phyloP scores from a whole-genome alignment of 495 filamentous ascomycete genomes.

The Margaritispora aquatica region DNA sequence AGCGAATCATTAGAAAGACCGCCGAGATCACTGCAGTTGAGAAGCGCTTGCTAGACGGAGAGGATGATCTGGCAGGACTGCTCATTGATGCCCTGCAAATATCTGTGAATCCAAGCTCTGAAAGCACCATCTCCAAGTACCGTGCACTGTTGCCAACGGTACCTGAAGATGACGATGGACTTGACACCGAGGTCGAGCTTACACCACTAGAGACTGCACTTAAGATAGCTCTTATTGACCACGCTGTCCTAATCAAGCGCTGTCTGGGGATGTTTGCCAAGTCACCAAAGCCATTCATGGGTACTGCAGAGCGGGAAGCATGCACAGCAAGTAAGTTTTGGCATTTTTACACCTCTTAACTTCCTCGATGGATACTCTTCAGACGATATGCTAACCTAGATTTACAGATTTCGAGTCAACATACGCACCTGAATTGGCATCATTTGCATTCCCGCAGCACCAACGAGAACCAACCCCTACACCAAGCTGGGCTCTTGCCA shows the following conservation, averaged over 20 bases:
- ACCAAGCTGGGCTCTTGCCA: conserved; percentile 5
- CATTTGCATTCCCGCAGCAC: conserved; percentile 35
- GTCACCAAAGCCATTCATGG: conserved; percentile 28
- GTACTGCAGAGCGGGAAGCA: conserved; percentile 29
- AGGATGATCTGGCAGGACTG: conserved; percentile 51
- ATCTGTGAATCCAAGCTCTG: conserved; percentile 60
- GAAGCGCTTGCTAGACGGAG: conserved; percentile 66
- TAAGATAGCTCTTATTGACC: conserved; percentile 79
- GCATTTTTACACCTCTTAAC: background rate
- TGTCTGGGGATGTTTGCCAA: conserved; percentile 64
- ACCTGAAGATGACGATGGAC: conserved; percentile 31
- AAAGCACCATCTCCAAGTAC: conserved; percentile 69
- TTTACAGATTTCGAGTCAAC: conserved; percentile 50
- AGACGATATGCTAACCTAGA: conserved; percentile 1
- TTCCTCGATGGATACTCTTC: conserved; percentile 19
- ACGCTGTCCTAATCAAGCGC: conserved; percentile 79
- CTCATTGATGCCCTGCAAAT: conserved; percentile 69
- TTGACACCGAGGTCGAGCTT: conserved; percentile 39
- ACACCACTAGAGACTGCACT: conserved; percentile 76
- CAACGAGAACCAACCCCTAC: background rate
- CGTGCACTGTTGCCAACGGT: conserved; percentile 55
- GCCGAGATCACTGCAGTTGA: conserved; percentile 73
- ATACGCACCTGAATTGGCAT: conserved; percentile 55
- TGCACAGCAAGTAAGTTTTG: conserved; percentile 34
- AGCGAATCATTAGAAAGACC: conserved; percentile 87